phyloP scores from a whole-genome alignment of 129 eudicot genomes.

The Flaveria robusta region DNA sequence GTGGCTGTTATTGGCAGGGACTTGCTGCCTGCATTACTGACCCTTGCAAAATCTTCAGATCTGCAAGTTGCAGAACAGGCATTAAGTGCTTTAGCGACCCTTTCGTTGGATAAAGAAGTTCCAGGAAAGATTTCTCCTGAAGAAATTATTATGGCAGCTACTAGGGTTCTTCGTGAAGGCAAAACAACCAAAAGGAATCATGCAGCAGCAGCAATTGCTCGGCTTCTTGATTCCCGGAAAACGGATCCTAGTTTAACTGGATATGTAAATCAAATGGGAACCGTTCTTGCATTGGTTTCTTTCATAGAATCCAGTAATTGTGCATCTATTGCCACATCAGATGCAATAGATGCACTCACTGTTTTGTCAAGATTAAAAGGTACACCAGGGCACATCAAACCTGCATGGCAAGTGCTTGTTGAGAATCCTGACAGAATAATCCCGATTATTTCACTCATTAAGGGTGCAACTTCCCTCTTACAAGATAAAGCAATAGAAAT shows the following conservation, averaged over 20 bases:
- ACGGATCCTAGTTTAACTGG: slow-evolving; percentile 62
- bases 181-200: slow-evolving; percentile 64
- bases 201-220: slow-evolving; percentile 92
- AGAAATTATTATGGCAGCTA: slow-evolving; percentile 74
- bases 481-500: slow-evolving; percentile 92
- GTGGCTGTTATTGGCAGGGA: slow-evolving; percentile 79
- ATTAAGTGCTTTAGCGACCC: slow-evolving; percentile 77
- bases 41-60: slow-evolving; percentile 67
- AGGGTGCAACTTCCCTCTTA: slow-evolving; percentile 60
- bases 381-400: slow-evolving; percentile 54
- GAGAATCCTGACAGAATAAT: slow-evolving; percentile 73
- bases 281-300: slow-evolving; percentile 86
- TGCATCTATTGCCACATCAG: slow-evolving; percentile 64
- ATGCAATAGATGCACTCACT: slow-evolving; percentile 86
- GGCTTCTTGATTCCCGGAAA: slow-evolving; percentile 68
- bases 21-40: slow-evolving; percentile 58
- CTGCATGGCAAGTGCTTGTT: slow-evolving; percentile 85
- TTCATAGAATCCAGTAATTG: slow-evolving; percentile 63
- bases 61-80: slow-evolving; percentile 94
- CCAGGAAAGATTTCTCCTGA: slow-evolving; percentile 69
- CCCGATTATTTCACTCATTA: slow-evolving; percentile 79
- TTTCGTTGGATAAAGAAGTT: slow-evolving; percentile 73
- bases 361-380: slow-evolving; percentile 67
- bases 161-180: slow-evolving; percentile 85
- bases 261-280: slow-evolving; percentile 72